These are phyloP conservation scores for Trichoderma sp. DNA, from an alignment of 2,329 filamentous ascomycete species.

Conservation along the genomic window DNA sequence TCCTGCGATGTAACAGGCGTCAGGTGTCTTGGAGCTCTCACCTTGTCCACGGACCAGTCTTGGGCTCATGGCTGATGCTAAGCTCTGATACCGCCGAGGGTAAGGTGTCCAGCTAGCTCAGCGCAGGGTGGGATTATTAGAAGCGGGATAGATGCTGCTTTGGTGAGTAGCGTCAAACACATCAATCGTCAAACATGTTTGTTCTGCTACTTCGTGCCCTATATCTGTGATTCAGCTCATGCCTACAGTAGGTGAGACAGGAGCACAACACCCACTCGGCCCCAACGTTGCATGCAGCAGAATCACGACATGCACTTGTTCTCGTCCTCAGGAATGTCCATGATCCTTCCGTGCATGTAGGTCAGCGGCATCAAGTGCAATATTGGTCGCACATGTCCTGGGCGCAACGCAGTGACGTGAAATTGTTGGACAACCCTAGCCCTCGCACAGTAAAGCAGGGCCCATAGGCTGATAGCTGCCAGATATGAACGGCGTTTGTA, in stretches of 20 bases:
- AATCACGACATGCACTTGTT: neutral
- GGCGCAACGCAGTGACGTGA: neutral
- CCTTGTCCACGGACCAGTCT: neutral
- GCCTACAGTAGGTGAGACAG: neutral
- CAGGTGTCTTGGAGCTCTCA: neutral
- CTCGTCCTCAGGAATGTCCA: neutral
- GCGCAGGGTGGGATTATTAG: conserved; percentile 5
- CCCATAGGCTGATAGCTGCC: neutral
- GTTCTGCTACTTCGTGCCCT: neutral
- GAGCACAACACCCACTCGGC: neutral
- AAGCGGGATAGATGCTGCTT: neutral
- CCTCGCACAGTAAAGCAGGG: neutral
- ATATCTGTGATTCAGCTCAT: neutral
- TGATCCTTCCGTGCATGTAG: neutral
- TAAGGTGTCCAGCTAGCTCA: neutral
- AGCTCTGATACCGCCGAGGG: neutral
- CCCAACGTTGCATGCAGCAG: neutral
- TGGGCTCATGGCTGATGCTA: neutral
- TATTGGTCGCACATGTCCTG: neutral
- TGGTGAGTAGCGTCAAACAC: conserved; percentile 2
- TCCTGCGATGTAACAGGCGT: conserved; percentile 11
- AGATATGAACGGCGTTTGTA: neutral
- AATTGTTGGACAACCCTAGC: neutral
- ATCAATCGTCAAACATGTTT: neutral
- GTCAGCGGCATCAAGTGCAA: neutral